These are phyloP conservation scores for Lizonia empirigonia DNA, from an alignment of 2,329 filamentous ascomycete species.

Conservation along the genomic window DNA sequence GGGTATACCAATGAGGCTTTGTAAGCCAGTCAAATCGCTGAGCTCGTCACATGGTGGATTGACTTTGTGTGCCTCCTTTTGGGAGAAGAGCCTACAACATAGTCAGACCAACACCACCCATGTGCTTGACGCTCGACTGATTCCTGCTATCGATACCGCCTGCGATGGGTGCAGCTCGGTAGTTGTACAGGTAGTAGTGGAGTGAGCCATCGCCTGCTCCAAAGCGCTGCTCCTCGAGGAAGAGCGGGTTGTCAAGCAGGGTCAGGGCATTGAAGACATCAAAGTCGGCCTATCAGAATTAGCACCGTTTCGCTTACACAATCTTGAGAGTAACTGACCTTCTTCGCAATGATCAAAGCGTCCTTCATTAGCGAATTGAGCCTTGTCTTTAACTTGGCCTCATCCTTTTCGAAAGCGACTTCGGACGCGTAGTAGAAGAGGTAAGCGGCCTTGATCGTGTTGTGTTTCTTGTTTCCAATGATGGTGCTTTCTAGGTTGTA, in stretches of 20 bases:
- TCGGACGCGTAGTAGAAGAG: slow-evolving; percentile 97
- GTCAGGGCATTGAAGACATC: slow-evolving; percentile 98
- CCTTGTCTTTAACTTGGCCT: slow-evolving; percentile 72
- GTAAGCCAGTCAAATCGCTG: background rate
- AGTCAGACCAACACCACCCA: slow-evolving; percentile 88
- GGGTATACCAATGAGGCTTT: background rate
- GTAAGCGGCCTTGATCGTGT: slow-evolving; percentile 85
- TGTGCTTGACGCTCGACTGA: slow-evolving; percentile 73
- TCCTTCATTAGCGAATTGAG: slow-evolving; percentile 83
- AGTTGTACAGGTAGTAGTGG: slow-evolving; percentile 98
- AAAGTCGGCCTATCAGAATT: slow-evolving; percentile 65
- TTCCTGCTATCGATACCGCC: slow-evolving; percentile 85
- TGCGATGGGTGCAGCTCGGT: slow-evolving; percentile 81
- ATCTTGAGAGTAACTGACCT: slow-evolving; percentile 50
- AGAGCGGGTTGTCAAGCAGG: slow-evolving; percentile 89
- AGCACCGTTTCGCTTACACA: slow-evolving; percentile 2
- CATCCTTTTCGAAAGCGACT: slow-evolving; percentile 66
- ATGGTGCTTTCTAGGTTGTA: slow-evolving; percentile 94
- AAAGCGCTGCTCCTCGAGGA: slow-evolving; percentile 93
- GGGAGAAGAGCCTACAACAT: slow-evolving; percentile 64
- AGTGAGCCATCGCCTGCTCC: slow-evolving; percentile 92
- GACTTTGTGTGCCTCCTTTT: background rate
- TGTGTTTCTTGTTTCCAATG: slow-evolving; percentile 79
- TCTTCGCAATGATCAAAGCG: slow-evolving; percentile 85
- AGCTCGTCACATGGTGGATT: background rate